phyloP scores from a whole-genome alignment of 2,329 filamentous ascomycete genomes.

The Spiromastix sp. region DNA sequence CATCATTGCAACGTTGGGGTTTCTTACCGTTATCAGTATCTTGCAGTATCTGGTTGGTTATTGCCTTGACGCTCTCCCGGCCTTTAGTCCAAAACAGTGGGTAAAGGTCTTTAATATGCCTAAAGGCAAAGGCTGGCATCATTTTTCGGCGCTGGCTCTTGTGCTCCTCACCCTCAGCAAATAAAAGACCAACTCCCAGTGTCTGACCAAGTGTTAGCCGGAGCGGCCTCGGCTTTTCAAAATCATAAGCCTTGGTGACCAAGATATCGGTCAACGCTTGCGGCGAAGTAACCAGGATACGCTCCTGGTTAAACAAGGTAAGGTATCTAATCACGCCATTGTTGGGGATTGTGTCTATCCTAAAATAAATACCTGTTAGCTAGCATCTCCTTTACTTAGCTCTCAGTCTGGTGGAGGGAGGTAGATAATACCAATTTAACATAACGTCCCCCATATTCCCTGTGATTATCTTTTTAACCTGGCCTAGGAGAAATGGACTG shows the following conservation, averaged over 20 bases:
- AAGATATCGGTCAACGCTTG: slow-evolving; percentile 28
- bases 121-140: slow-evolving; percentile 71
- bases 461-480: too few species aligned
- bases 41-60: slow-evolving; percentile 41
- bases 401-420: too few species aligned
- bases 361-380: too few species aligned
- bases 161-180: slow-evolving; percentile 28
- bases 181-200: slow-evolving; percentile 26
- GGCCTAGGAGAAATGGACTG: too few species aligned
- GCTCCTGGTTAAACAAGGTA: slow-evolving; percentile 26
- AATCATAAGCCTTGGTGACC: slow-evolving; percentile 30
- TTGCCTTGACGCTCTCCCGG: slow-evolving; percentile 53
- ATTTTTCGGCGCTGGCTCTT: slow-evolving; percentile 61
- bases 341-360: too few species aligned
- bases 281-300: slow-evolving; percentile 28
- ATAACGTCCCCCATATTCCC: too few species aligned
- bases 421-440: too few species aligned
- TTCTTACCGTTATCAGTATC: too few species aligned
- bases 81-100: slow-evolving; percentile 75
- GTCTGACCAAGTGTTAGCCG: slow-evolving; percentile 26
- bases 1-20: too few species aligned
- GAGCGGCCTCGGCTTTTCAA: slow-evolving; percentile 28
- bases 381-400: too few species aligned
- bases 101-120: slow-evolving; percentile 76
- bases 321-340: slow-evolving; percentile 31